These are phyloP conservation scores for Ophiostoma sp. DNA, from an alignment of 2,329 filamentous ascomycete species.

Conservation along the genomic window DNA sequence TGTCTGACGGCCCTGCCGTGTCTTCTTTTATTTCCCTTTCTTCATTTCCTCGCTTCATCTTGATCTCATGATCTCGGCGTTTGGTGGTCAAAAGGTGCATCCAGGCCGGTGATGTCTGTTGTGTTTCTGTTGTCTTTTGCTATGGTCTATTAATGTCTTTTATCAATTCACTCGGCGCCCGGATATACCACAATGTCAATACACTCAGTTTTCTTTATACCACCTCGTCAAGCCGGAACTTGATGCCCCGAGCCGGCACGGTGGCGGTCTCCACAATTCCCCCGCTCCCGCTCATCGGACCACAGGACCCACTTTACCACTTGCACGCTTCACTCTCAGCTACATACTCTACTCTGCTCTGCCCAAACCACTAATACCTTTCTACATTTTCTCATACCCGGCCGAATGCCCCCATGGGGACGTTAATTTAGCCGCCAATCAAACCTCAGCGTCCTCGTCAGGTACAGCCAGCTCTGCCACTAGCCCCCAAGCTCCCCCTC, in stretches of 20 bases:
- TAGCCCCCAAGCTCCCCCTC: background rate
- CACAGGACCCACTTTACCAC: background rate
- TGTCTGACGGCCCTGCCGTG: slow-evolving; percentile 24
- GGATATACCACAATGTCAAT: slow-evolving; percentile 1
- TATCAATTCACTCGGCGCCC: background rate
- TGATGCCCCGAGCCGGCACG: slow-evolving; percentile 2
- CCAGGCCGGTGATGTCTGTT: background rate
- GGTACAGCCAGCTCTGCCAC: background rate
- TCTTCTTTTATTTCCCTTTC: background rate
- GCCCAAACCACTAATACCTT: background rate
- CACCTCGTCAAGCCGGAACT: background rate
- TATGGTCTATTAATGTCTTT: background rate
- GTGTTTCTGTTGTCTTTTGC: background rate
- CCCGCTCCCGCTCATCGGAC: slow-evolving; percentile 8
- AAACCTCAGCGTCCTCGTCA: background rate
- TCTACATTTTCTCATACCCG: background rate
- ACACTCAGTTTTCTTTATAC: background rate
- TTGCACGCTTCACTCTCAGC: background rate
- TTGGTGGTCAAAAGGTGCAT: background rate
- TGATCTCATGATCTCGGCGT: slow-evolving; percentile 5
- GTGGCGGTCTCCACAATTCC: background rate
- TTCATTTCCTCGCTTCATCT: background rate
- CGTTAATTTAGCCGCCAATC: slow-evolving; percentile 4
- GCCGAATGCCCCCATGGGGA: background rate
- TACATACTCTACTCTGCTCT: background rate